Evolutionary conservation across 257 asterid species (phyloP).

Genomic region (Solanum sejunctum): DNA sequence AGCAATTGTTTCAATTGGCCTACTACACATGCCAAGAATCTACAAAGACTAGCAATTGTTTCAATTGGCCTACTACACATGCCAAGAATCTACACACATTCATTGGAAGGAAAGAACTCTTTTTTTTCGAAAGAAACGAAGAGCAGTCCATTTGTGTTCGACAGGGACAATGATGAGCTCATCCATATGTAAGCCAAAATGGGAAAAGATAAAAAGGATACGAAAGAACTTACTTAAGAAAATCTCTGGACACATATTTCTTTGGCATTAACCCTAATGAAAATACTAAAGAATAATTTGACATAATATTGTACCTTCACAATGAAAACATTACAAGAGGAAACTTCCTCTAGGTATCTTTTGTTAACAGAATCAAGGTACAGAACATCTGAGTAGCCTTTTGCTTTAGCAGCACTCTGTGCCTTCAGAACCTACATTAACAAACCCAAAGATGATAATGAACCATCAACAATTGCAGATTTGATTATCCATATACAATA

Average conservation of each 20-base stretch:
- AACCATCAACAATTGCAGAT: not conserved
- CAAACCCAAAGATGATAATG: not conserved
- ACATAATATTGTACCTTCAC: conserved; percentile 45
- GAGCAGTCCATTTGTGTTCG: not conserved
- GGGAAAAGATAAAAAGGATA: not conserved
- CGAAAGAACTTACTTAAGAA: not conserved
- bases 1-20: not conserved
- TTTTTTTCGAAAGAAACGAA: not conserved
- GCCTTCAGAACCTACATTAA: conserved; percentile 65
- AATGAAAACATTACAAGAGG: conserved; percentile 86
- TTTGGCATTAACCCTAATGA: not conserved
- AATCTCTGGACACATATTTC: not conserved
- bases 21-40: not conserved
- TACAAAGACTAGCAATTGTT: not conserved
- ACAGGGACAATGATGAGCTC: not conserved
- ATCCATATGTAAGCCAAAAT: not conserved
- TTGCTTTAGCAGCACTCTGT: conserved; percentile 89
- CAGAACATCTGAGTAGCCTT: conserved; percentile 84
- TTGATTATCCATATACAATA: not conserved
- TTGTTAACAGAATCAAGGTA: conserved; percentile 75
- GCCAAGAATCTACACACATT: not conserved
- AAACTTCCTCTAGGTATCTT: conserved; percentile 85
- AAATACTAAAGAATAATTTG: not conserved
- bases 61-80: not conserved
- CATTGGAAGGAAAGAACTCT: not conserved